Evolutionary conservation across 2,329 filamentous ascomycete species (phyloP), one percentile per base, ranked within the genome.

Genomic region (Exophiala aquamarina): DNA sequence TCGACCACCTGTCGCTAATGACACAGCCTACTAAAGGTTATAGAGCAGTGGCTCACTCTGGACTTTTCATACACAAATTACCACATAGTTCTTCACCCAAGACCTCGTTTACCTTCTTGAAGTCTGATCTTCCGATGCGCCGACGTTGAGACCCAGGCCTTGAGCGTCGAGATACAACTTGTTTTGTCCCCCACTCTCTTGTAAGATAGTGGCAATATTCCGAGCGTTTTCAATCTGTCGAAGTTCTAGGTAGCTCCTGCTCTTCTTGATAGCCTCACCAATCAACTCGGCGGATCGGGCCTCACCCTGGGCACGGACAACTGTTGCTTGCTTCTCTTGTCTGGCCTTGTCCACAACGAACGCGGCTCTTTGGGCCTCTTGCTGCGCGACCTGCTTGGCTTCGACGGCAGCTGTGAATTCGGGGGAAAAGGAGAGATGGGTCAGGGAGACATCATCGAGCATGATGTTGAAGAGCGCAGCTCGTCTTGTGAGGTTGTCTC

Each of bases 191-290:
- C 88, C 87, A 48, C 79, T 79, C 69, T 94, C 89, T 70, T 96
- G 89, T 62, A 98, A 70, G 60, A 95, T 84, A 60, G 78, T 71
- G n/a, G 93, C 93, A 70, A 98, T 95, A 47, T 82, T 79, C 59
- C 89, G 81, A 5, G 93, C 93, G 64, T 96, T 98, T 76, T 98
- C 93, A 63, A 98, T 95, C 79, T 95, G 93, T 74, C 94, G 89
- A 66, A 98, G 81, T 72, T 97, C 93, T 56, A 98, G 83, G 70
- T 98, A 98, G 57, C 89, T 87, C 74, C 91, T 87, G 77, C 81
- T 94, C 86, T 97, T 98, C 88, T 97, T 98, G 83, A 98, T 95
- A 53, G 93, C 93, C 43, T 98, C 93, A 71, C 93, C 93, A 64
- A 98, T 96, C 56, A 98, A 84, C 74, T 98, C 91, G 37, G 93